phyloP scores from a whole-genome alignment of 306 rosid species.

The Parietaria judaica region DNA sequence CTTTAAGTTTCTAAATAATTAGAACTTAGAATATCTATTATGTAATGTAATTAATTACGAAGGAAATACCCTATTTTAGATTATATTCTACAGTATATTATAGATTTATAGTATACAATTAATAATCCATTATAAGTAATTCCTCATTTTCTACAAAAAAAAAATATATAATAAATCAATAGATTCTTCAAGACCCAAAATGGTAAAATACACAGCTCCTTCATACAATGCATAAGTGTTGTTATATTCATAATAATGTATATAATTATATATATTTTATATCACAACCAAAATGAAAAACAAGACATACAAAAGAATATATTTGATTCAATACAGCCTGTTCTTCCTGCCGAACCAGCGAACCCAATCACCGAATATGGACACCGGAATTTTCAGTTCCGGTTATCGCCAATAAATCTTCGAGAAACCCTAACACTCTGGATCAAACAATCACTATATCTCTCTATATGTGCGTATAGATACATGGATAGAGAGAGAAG shows the following conservation, averaged over 20 bases:
- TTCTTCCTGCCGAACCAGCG: slow-evolving; percentile 8
- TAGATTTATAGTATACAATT: too few species aligned
- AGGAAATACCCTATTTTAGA: too few species aligned
- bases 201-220: slow-evolving; percentile 18
- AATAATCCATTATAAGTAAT: too few species aligned
- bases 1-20: too few species aligned
- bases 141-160: not conserved
- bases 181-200: not conserved
- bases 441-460: slow-evolving; percentile 6
- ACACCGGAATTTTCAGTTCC: slow-evolving; percentile 12
- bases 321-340: not conserved
- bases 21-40: too few species aligned
- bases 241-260: slow-evolving; percentile 13
- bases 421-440: slow-evolving; percentile 3
- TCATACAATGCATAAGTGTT: slow-evolving; percentile 16
- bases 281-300: slow-evolving; percentile 17
- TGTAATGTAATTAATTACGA: too few species aligned
- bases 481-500: not conserved
- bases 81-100: too few species aligned
- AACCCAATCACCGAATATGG: slow-evolving; percentile 13
- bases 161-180: not conserved
- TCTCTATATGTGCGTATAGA: not conserved
- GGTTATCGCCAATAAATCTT: slow-evolving; percentile 10
- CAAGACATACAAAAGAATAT: slow-evolving; percentile 5
- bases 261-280: slow-evolving; percentile 18